A percentile compares a stretch with the other conserved stretches of the same genome.
phyloP scores from a whole-genome alignment of 108 stramenopile genomes.

The Aurantiochytrium sp. region DNA sequence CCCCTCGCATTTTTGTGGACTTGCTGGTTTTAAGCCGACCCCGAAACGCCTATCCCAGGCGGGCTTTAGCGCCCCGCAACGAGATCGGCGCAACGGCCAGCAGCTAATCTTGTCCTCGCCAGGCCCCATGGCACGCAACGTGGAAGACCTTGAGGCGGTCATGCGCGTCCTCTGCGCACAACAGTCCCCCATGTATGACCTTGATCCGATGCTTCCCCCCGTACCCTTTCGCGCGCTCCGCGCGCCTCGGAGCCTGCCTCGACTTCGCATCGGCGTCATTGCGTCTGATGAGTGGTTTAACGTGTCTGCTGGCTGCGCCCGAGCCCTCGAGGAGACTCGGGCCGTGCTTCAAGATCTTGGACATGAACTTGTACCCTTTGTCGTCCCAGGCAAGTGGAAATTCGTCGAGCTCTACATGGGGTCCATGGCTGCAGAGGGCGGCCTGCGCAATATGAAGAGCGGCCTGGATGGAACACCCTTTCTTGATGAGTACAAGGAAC shows the following conservation, averaged over 20 bases:
- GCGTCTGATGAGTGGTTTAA: conserved; percentile 35
- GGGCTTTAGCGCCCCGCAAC: not conserved
- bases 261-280: not conserved
- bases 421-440: conserved; percentile 21
- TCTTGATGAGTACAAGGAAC: not conserved
- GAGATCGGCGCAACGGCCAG: not conserved
- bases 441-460: not conserved
- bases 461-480: not conserved
- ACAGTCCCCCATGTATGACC: not conserved
- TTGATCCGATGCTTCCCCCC: not conserved
- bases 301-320: conserved; percentile 21
- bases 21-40: conserved; percentile 43
- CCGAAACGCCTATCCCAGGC: conserved; percentile 13
- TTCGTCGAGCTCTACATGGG: not conserved
- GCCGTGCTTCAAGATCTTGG: conserved; percentile 25
- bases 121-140: conserved; percentile 8
- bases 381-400: not conserved
- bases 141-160: not conserved
- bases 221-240: not conserved
- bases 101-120: not conserved
- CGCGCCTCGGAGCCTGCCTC: not conserved
- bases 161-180: not conserved
- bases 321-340: conserved; percentile 31
- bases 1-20: conserved; percentile 38
- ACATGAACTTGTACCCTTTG: conserved; percentile 38